These are phyloP conservation scores for Trichophyton rubrum DNA, from an alignment of 2,329 filamentous ascomycete genomes.

Conservation along the genomic window DNA sequence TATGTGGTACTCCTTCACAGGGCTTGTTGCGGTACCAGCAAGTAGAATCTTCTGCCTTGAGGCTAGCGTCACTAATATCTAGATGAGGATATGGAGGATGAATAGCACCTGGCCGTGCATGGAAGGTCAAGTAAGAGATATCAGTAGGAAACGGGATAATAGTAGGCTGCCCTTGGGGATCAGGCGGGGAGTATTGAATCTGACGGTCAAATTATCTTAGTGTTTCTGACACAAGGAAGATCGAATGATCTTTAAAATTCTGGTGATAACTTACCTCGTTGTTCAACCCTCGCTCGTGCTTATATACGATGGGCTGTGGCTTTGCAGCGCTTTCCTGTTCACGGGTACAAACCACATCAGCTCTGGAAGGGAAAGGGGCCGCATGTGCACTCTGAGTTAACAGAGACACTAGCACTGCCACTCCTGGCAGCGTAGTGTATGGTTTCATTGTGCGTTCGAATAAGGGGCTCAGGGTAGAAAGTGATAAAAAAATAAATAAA, in stretches of 20 bases:
- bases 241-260: no score
- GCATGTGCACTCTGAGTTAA: not conserved
- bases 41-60: not conserved
- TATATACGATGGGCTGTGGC: not conserved
- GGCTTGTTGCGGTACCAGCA: conserved; percentile 4
- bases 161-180: conserved; percentile 7
- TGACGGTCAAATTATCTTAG: not conserved
- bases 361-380: conserved; percentile 1
- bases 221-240: not conserved
- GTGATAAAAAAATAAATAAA: not conserved
- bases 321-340: not conserved
- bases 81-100: conserved; percentile 7
- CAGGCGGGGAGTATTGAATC: conserved; percentile 4
- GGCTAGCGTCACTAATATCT: not conserved
- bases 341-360: not conserved
- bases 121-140: conserved; percentile 7
- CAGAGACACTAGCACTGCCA: conserved; percentile 5
- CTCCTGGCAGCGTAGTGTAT: not conserved
- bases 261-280: not conserved
- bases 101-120: not conserved
- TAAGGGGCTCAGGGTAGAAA: not conserved
- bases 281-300: not conserved
- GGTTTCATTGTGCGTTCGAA: not conserved
- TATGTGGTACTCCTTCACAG: conserved; percentile 7
- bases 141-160: conserved; percentile 19